Evolutionary conservation across 1,284 basidiomycete genomes (phyloP).

Genomic region (Puccinia coronata): DNA sequence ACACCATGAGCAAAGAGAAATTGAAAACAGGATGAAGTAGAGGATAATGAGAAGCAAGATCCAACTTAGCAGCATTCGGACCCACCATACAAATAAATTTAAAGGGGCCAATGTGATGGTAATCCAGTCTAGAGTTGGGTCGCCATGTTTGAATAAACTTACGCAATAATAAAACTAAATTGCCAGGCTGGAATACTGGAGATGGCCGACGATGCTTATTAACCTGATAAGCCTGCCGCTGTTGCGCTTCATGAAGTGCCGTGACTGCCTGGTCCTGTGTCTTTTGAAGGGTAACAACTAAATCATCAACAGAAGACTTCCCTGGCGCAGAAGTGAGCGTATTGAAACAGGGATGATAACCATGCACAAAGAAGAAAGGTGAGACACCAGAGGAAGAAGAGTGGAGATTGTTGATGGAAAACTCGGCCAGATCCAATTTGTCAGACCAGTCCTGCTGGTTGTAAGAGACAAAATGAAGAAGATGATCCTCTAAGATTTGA

Average conservation of each 20-base stretch:
- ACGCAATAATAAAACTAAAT: neutral
- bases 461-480: constrained; percentile 8
- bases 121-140: constrained; percentile 7
- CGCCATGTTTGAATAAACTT: neutral
- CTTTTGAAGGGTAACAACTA: no score
- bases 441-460: constrained; percentile 17
- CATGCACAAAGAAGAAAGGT: neutral
- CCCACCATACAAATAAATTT: neutral
- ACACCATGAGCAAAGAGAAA: no score
- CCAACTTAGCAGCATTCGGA: neutral
- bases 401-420: constrained; percentile 27
- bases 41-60: neutral
- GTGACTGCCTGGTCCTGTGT: no score
- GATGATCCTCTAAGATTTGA: constrained; percentile 21
- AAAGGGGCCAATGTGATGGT: constrained; percentile 17
- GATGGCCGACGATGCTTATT: neutral
- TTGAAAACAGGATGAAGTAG: constrained; percentile 39
- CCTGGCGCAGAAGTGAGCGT: neutral
- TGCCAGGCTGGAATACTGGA: neutral
- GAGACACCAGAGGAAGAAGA: no score
- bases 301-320: no score
- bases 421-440: neutral
- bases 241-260: no score
- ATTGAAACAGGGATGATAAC: neutral
- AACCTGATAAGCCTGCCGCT: neutral